A percentile compares a stretch with the other conserved stretches of the same genome.
These are phyloP conservation scores for Graphilbum sp. DNA, from an alignment of 2,329 filamentous ascomycete species.

Conservation along the genomic window DNA sequence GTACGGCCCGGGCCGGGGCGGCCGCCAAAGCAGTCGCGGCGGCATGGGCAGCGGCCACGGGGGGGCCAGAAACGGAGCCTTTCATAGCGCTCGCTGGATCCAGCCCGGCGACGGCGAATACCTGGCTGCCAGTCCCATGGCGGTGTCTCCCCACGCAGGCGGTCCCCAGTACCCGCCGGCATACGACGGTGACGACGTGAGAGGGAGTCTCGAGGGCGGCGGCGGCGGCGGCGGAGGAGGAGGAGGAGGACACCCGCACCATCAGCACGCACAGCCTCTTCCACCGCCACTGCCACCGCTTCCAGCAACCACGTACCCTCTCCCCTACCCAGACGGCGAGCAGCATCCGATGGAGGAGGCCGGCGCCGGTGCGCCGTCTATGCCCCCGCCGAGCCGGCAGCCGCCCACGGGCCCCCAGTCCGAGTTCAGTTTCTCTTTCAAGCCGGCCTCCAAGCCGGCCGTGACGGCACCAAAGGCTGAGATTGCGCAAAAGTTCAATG, in stretches of 20 bases:
- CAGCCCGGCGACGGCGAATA: slow-evolving; percentile 18
- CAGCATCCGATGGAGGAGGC: neutral
- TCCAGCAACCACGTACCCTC: too few relatives aligned
- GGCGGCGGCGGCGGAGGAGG: slow-evolving; percentile 3
- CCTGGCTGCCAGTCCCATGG: slow-evolving; percentile 9
- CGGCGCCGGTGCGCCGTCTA: too few relatives aligned
- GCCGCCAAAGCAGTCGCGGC: neutral
- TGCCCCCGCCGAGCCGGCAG: slow-evolving; percentile 35
- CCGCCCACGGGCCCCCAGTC: slow-evolving; percentile 37
- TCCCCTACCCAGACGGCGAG: too few relatives aligned
- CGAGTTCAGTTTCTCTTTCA: slow-evolving; percentile 91
- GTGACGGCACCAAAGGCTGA: slow-evolving; percentile 44
- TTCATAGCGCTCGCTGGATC: slow-evolving; percentile 56
- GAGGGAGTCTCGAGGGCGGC: slow-evolving; percentile 1
- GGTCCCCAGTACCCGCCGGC: slow-evolving; percentile 12
- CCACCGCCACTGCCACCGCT: too few relatives aligned
- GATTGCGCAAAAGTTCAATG: slow-evolving; percentile 53
- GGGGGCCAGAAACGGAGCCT: slow-evolving; percentile 37
- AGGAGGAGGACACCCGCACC: neutral
- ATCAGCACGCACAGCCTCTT: neutral
- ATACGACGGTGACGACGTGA: neutral
- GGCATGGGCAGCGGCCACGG: neutral
- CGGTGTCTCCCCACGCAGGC: slow-evolving; percentile 8
- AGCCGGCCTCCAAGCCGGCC: slow-evolving; percentile 47
- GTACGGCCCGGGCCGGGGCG: slow-evolving; percentile 30